Conservation (phyloP, 371 early-diverging fungal species). For the Mucor velutinosus region DNA sequence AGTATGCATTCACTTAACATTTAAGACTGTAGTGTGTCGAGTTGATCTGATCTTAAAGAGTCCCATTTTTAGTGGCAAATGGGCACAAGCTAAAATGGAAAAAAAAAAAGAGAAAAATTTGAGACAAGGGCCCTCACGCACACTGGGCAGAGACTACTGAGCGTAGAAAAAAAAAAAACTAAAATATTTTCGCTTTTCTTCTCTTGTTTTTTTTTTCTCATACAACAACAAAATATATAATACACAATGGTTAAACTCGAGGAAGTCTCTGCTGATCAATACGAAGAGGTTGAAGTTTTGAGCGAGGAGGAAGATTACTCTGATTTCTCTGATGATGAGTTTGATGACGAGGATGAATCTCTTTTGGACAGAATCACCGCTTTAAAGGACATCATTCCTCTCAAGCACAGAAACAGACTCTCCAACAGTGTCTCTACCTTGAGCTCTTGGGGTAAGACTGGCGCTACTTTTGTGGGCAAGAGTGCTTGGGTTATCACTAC, state of each 20-base stretch:
- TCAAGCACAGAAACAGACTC: constrained; percentile 64
- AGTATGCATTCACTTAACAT: too few species aligned
- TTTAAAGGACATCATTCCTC: constrained; percentile 76
- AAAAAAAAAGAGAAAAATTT: not conserved
- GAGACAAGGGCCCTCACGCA: constrained; percentile 18
- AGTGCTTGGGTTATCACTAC: constrained; percentile 84
- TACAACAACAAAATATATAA: not conserved
- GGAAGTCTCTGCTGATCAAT: constrained; percentile 53
- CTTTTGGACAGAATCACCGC: constrained; percentile 73
- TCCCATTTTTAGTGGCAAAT: not conserved
- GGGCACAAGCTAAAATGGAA: constrained; percentile 6
- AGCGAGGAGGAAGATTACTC: constrained; percentile 57
- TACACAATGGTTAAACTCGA: constrained; percentile 56
- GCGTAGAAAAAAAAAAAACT: not conserved
- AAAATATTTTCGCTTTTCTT: constrained; percentile 17
- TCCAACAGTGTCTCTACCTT: constrained; percentile 53
- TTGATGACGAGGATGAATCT: constrained; percentile 62
- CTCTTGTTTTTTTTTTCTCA: constrained; percentile 11
- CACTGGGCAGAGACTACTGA: not conserved
- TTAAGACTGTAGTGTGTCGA: not conserved
- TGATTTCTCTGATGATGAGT: constrained; percentile 62
- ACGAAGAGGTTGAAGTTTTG: constrained; percentile 44
- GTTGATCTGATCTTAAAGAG: constrained; percentile 1
- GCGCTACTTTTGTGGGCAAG: constrained; percentile 69
- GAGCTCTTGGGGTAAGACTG: constrained; percentile 59